Evolutionary conservation across 2,329 filamentous ascomycete genomes (phyloP), one percentile per base, ranked within the genome.

Genomic region (Fusarium dimerum): DNA sequence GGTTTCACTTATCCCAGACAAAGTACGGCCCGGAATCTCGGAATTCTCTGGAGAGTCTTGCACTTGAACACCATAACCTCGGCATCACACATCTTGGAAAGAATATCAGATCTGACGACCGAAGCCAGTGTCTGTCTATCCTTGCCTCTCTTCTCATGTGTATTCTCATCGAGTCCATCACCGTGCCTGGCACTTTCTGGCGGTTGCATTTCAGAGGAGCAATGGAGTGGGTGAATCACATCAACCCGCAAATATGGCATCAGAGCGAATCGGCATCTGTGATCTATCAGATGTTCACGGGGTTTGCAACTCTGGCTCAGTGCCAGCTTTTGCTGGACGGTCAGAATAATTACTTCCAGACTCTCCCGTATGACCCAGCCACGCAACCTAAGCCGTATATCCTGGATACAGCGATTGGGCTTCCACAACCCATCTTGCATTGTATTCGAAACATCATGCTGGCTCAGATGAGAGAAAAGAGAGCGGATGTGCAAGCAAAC

Each of bases 161-260:
- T 8, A 62, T 64, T 12, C 47, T 63, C 20, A 65, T 63, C 13
- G 62, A 64, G 42, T 62, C 61, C 3, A 60, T 64, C n/a, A 63
- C 62, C 0, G 15, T 63, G 2, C 62, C 62, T 0, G 61, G 62
- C 1, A 54, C 54, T 0, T 65, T 65, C 20, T 64, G 62, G 62
- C 60, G 58, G 0, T 26, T 63, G 12, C 62, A 64, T 48, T 60
- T 64, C 12, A 58, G 62, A 0, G 62, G 62, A 1, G 60, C 62
- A 0, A 60, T 64, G 1, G 62, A 64, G 18, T 64, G 62, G 62
- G 62, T 65, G 6, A 65, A 65, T 15, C 62, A 64, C 16, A 64
- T 64, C 2, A 58, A 63, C 15, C 60, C 62, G 0, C 62, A 65
- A 5, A 53, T 65, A 3, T 64, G 62, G 62, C 51, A 63, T 15